Evolutionary conservation across 1,284 basidiomycete species (phyloP).

Genomic region (Cutaneotrichosporon spelunceum): DNA sequence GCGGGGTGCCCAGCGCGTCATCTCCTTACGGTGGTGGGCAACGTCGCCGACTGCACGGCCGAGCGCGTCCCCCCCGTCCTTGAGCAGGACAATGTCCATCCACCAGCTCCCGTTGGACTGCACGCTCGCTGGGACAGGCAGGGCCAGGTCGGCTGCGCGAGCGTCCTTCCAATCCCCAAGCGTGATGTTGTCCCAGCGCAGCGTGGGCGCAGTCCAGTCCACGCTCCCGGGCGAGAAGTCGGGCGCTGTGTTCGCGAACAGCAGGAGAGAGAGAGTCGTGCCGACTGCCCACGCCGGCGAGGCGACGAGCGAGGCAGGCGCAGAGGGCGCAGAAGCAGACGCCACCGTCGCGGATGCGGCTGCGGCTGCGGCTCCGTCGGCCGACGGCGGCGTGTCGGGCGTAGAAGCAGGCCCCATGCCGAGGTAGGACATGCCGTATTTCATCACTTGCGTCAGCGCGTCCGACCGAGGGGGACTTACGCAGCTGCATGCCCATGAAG

Average conservation of each 20-base stretch:
- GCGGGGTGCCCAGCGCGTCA: slow-evolving; percentile 77
- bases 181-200: slow-evolving; percentile 71
- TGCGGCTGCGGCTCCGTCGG: slow-evolving; percentile 5
- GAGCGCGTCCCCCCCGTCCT: slow-evolving; percentile 58
- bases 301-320: slow-evolving; percentile 1
- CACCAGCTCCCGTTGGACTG: slow-evolving; percentile 66
- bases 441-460: slow-evolving; percentile 32
- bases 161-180: slow-evolving; percentile 76
- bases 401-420: slow-evolving; percentile 7
- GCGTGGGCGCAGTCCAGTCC: slow-evolving; percentile 47
- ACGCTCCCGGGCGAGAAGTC: slow-evolving; percentile 50
- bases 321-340: slow-evolving; percentile 11
- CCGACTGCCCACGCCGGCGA: slow-evolving; percentile 47
- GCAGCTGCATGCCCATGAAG: slow-evolving; percentile 39
- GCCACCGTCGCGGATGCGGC: slow-evolving; percentile 12
- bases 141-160: slow-evolving; percentile 62
- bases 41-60: slow-evolving; percentile 61
- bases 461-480: slow-evolving; percentile 24
- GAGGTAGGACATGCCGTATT: slow-evolving; percentile 41
- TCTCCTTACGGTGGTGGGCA: slow-evolving; percentile 75
- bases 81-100: slow-evolving; percentile 79
- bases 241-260: slow-evolving; percentile 61
- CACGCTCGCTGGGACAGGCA: slow-evolving; percentile 76
- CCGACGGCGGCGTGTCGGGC: slow-evolving; percentile 8
- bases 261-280: slow-evolving; percentile 60